Base-by-base conservation (phyloP, 306 rosid species). In the Trichosanthes truncata region DNA sequence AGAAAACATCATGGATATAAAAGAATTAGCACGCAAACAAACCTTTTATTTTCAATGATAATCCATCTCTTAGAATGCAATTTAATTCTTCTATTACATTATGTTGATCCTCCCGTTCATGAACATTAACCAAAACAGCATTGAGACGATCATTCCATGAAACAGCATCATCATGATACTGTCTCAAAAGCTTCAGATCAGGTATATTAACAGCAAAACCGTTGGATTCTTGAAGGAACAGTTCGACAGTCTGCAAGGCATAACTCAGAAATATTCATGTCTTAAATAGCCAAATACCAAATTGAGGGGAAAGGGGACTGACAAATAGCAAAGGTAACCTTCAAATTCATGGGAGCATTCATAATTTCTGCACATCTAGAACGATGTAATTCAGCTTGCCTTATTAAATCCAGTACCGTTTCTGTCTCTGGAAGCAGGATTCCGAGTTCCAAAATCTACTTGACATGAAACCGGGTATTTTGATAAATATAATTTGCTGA, bases 21-120 rank as follows among this genome's bases (percentile, higher is more conserved):
- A 52, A 52, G 65, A 75, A 45, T 60, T 78, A 35, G 66, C 48
- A 49, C 10, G 40, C 49, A 48, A 18, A 82, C 69, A 51, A 81
- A 95, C 98, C 98, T 92, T 92, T 89, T 82, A 95, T 87, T 80
- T 76, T 93, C 89, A 95, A 86, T 80, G 96, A 88, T 78, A 81
- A 89, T 69, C 97, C 98, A 81, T 86, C 91, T 59, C 86, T 77
- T 74, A 80, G 80, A 83, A 95, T 83, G 83, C 83, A 62, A 78
- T 60, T 85, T 84, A 95, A 84, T 82, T 90, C 90, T 75, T 84
- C 84, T 81, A 91, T 88, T 57, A 85, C 87, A 86, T 80, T 83
- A 71, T 86, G 85, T 74, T 87, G 92, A 86, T 90, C 88, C 74
- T 87, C 88, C 65, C 86, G 87, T 83, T 82, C 83, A 46, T 84